Conservation (phyloP, 257 asterid genomes). For the Striga asiatica region DNA sequence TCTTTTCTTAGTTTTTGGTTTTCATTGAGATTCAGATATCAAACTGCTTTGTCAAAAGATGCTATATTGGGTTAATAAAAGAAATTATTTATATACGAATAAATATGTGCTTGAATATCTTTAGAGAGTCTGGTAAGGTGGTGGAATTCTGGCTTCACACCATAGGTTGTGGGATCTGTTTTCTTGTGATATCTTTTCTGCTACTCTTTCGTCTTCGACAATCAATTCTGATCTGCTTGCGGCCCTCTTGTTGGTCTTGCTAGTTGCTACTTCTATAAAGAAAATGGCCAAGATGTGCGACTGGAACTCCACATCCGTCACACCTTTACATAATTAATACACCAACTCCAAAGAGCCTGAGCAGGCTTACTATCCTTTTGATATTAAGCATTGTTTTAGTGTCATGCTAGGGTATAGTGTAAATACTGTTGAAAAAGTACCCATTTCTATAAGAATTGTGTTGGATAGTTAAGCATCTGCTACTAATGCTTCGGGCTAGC, state of each 20-base stretch:
- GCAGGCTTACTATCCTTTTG: too few relatives aligned
- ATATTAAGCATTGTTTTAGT: too few relatives aligned
- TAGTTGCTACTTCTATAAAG: too few relatives aligned
- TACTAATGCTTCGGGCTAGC: slow-evolving; percentile 6
- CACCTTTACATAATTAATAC: too few relatives aligned
- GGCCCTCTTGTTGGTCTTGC: background rate
- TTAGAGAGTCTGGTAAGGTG: slow-evolving; percentile 5
- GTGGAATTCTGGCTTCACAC: background rate
- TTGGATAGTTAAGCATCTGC: background rate
- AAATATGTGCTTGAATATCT: background rate
- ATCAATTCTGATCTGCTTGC: background rate
- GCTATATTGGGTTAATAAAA: background rate
- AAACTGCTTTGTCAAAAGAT: background rate
- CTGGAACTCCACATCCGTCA: too few relatives aligned
- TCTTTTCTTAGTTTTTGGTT: background rate
- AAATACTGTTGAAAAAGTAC: background rate
- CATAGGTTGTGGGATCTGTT: slow-evolving; percentile 4
- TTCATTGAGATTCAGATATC: background rate
- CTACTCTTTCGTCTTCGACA: background rate
- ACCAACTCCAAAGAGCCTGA: too few relatives aligned
- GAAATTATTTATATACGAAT: background rate
- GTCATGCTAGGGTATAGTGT: background rate
- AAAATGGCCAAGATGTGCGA: too few relatives aligned
- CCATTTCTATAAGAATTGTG: slow-evolving; percentile 1
- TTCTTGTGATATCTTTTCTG: background rate